These are phyloP conservation scores for Zymoseptoria crescenta DNA, from an alignment of 2,329 filamentous ascomycete genomes.

Conservation along the genomic window DNA sequence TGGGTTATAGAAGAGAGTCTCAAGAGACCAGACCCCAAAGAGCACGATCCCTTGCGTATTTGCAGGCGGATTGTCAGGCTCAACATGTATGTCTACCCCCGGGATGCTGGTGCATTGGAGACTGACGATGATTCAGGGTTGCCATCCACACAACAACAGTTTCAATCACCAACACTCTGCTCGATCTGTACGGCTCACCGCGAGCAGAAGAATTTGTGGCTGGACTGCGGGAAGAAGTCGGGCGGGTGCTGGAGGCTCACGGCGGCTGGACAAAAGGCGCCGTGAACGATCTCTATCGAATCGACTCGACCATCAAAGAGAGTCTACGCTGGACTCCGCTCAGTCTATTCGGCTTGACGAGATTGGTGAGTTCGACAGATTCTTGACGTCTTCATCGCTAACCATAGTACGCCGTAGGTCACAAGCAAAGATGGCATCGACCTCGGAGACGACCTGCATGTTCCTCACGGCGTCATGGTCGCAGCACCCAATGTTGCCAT, in stretches of 20 bases:
- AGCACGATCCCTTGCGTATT: constrained; percentile 9
- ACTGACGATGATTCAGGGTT: constrained; percentile 4
- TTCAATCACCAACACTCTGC: constrained; percentile 16
- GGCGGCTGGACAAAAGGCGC: constrained; percentile 17
- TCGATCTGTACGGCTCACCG: constrained; percentile 18
- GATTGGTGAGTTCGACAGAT: constrained; percentile 1
- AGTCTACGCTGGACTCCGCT: constrained; percentile 16
- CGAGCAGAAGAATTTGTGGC: constrained; percentile 9
- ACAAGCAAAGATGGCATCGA: constrained; percentile 17
- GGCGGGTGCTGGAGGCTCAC: constrained; percentile 7
- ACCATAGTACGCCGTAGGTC: constrained; percentile 12
- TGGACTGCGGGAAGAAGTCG: constrained; percentile 19
- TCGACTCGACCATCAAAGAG: constrained; percentile 26
- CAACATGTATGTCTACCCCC: constrained; percentile 7
- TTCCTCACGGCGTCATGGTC: constrained; percentile 20
- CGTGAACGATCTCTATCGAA: constrained; percentile 15
- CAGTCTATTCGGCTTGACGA: constrained; percentile 12
- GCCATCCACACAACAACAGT: constrained; percentile 22
- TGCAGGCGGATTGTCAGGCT: constrained; percentile 13
- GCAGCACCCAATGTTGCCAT: constrained; percentile 14
- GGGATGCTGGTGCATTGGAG: background rate
- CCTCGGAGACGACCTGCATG: constrained; percentile 16
- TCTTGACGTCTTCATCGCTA: background rate
- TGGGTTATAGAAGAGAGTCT: constrained; percentile 16
- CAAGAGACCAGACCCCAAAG: background rate